These are phyloP conservation scores for Oryza meyeriana DNA, from an alignment of 176 grass and related monocot genomes.

Conservation along the genomic window DNA sequence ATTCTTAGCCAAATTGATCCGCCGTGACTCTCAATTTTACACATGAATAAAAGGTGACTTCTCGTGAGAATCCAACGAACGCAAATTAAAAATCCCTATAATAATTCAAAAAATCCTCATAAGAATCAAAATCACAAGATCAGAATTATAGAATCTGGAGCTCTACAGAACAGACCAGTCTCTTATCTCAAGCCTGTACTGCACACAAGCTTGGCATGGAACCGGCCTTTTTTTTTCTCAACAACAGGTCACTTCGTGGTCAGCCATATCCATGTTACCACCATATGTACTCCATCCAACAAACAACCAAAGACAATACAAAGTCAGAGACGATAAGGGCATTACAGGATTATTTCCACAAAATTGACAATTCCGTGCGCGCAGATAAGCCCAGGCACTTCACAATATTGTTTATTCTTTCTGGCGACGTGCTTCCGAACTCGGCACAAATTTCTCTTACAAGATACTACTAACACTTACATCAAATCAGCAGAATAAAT, in stretches of 20 bases:
- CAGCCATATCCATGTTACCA: background rate
- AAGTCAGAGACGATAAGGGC: background rate
- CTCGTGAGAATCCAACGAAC: too few relatives aligned
- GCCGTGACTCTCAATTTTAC: too few relatives aligned
- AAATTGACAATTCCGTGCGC: background rate
- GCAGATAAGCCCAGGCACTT: background rate
- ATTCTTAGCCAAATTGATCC: too few relatives aligned
- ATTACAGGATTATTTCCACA: background rate
- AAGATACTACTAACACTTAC: background rate
- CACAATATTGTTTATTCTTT: background rate
- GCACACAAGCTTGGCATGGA: background rate
- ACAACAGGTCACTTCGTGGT: background rate
- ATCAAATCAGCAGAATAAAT: constrained; percentile 19
- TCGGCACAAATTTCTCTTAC: background rate
- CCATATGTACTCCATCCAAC: background rate
- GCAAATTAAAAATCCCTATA: too few relatives aligned
- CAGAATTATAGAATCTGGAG: too few relatives aligned
- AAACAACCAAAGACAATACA: background rate
- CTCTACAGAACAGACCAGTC: too few relatives aligned
- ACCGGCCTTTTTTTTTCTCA: too few relatives aligned
- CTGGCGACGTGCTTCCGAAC: background rate
- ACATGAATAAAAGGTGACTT: too few relatives aligned
- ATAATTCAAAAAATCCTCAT: too few relatives aligned
- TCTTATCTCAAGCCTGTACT: background rate
- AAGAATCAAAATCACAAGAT: too few relatives aligned